Evolutionary conservation across 1,284 basidiomycete genomes (phyloP), one percentile per base, ranked within the genome.

Genomic region (Ganoderma meredithae): DNA sequence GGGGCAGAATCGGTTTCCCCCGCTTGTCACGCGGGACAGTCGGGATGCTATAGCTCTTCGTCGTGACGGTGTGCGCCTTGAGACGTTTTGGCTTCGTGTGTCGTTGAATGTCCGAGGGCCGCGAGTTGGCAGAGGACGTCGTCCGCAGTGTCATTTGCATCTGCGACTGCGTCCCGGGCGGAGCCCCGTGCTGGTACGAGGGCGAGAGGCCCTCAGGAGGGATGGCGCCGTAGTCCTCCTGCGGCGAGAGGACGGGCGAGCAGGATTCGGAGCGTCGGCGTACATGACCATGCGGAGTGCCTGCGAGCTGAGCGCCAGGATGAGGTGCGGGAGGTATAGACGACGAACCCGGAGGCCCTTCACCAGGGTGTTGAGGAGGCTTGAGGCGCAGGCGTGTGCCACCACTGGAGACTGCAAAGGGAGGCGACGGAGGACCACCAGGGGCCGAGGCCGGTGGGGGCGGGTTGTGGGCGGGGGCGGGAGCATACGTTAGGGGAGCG

Each of bases 41-140:
- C 0, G 92, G 92, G 63, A 94, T 93, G 74, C 86, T 89, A 73
- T 84, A 89, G 76, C 83, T 91, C 77, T 90, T 92, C 69, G 88
- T 89, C 1, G 88, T 90, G 47, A 94, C 90, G 4, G 90, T 91
- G 76, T 94, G 92, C 60, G 91, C 88, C 77, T 93, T 94, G 43
- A 93, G 80, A 10, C 92, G 83, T 72, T 94, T 94, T 1, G 90
- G 89, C 72, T 91, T 87, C 81, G 84, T 84, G 68, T 82, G 81
- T 17, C 83, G 79, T 72, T 85, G 84, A 47, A 82, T 75, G 12
- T 83, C 83, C 5, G 81, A 81, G 0, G 81, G 80, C 0, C 80
- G 77, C 41, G 80, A 71, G 70, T 55, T 52, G 62, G 66, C 59
- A 72, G 76, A 60, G 13, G 58, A 60, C 67, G 73, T 17, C 73